Percentiles rank a stretch among this genome's conserved stretches.
Conservation (phyloP, 257 asterid species). For the Solanum megistacrolobum region DNA sequence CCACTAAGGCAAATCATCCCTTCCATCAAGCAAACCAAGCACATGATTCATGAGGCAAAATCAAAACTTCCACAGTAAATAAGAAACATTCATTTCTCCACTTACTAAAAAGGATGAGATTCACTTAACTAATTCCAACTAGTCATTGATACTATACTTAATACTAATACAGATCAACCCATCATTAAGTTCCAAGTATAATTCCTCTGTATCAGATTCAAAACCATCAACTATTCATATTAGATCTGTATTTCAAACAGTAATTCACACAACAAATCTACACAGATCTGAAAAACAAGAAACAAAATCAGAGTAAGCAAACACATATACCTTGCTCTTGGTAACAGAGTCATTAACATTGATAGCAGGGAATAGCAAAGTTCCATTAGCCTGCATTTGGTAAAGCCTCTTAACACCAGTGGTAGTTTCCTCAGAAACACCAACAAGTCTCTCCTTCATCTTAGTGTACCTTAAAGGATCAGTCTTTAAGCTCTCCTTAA, state of each 20-base stretch:
- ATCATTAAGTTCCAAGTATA: not conserved
- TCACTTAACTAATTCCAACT: not conserved
- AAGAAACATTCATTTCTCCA: not conserved
- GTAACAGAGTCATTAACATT: constrained; percentile 83
- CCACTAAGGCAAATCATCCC: not conserved
- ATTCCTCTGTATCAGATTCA: not conserved
- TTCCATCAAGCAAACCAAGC: too few species aligned
- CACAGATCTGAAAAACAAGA: not conserved
- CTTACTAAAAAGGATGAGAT: not conserved
- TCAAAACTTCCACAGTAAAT: too few species aligned
- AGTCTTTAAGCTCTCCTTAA: constrained; percentile 50
- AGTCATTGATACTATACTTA: not conserved
- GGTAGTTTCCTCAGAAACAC: constrained; percentile 91
- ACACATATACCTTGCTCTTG: constrained; percentile 68
- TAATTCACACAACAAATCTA: not conserved
- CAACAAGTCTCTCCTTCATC: constrained; percentile 83
- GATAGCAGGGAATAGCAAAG: constrained; percentile 74
- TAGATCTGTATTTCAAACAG: not conserved
- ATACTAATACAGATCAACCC: not conserved
- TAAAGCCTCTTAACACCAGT: constrained; percentile 91
- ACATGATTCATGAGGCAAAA: too few species aligned
- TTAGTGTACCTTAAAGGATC: constrained; percentile 55
- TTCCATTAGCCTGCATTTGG: constrained; percentile 78
- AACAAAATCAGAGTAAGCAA: not conserved
- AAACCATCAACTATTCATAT: not conserved